Evolutionary conservation across 2,329 filamentous ascomycete species (phyloP).

Genomic region (Cytospora piceicola): DNA sequence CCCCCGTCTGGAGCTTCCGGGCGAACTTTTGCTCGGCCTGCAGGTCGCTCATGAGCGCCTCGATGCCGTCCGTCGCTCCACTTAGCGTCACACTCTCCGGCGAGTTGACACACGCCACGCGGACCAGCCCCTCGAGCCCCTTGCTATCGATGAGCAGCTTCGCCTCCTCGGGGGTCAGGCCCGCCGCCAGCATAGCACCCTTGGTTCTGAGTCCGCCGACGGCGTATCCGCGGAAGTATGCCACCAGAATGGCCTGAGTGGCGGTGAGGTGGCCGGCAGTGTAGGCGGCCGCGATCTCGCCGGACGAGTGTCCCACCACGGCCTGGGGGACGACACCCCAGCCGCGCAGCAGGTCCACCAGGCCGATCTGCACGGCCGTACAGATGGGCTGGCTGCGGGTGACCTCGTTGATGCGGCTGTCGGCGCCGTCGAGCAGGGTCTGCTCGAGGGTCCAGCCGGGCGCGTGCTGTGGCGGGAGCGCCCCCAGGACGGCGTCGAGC

Average conservation of each 20-base stretch:
- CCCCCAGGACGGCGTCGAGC: neutral
- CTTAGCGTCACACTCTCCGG: constrained; percentile 42
- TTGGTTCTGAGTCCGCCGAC: constrained; percentile 6
- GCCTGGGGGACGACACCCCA: constrained; percentile 30
- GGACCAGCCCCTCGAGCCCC: neutral
- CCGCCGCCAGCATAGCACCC: constrained; percentile 5
- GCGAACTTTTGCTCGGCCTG: too few relatives aligned
- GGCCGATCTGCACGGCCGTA: constrained; percentile 42
- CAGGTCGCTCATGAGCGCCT: constrained; percentile 10
- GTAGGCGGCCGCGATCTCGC: constrained; percentile 36
- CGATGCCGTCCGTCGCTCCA: constrained; percentile 35
- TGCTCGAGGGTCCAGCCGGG: constrained; percentile 37
- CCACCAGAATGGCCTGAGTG: constrained; percentile 29
- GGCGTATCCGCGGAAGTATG: constrained; percentile 30
- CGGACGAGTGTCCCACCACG: constrained; percentile 34
- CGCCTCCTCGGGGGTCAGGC: too few relatives aligned
- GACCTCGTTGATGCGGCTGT: constrained; percentile 33
- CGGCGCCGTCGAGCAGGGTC: constrained; percentile 32
- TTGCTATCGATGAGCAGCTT: too few relatives aligned
- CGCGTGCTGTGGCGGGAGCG: constrained; percentile 21
- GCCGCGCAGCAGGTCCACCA: constrained; percentile 38
- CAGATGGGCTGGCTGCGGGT: constrained; percentile 36
- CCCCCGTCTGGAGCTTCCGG: constrained; percentile 33
- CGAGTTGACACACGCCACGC: constrained; percentile 13
- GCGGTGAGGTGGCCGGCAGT: constrained; percentile 31